These are phyloP conservation scores for Kalaharituber pfeilii DNA, from an alignment of 2,329 filamentous ascomycete species.

Conservation along the genomic window DNA sequence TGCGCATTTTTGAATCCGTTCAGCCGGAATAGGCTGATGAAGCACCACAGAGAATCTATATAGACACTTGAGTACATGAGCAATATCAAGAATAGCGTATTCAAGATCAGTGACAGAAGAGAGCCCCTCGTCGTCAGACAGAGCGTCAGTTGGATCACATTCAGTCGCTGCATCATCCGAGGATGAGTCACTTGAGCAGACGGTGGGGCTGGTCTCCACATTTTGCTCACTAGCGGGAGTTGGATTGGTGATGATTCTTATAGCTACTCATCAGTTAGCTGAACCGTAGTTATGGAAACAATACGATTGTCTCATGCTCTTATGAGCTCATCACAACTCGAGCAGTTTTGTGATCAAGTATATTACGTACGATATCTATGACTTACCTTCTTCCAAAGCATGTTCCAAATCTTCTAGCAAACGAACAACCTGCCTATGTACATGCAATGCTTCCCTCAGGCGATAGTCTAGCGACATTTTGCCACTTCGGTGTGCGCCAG, in stretches of 20 bases:
- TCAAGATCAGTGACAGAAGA: constrained; percentile 21
- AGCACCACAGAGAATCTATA: constrained; percentile 25
- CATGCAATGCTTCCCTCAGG: constrained; percentile 24
- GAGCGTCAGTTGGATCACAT: neutral
- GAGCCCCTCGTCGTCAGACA: neutral
- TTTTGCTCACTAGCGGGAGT: neutral
- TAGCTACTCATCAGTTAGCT: neutral
- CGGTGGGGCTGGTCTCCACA: neutral
- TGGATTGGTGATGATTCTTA: neutral
- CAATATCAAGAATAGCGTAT: constrained; percentile 18
- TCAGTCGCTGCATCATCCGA: neutral
- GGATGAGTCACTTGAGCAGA: neutral
- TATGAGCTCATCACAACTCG: neutral
- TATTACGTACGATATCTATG: constrained; percentile 3
- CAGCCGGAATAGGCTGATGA: constrained; percentile 25
- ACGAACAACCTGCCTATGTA: constrained; percentile 18
- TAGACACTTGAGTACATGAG: constrained; percentile 23
- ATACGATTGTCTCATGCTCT: neutral
- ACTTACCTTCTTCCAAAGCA: constrained; percentile 18
- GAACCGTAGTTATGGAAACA: neutral
- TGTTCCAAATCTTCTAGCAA: constrained; percentile 20
- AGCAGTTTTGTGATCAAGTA: neutral
- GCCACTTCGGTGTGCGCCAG: constrained; percentile 25
- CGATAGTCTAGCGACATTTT: constrained; percentile 25
- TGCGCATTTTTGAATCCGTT: constrained; percentile 21